These are phyloP conservation scores for Fusarium succisae DNA, from an alignment of 2,329 filamentous ascomycete genomes.

Conservation along the genomic window DNA sequence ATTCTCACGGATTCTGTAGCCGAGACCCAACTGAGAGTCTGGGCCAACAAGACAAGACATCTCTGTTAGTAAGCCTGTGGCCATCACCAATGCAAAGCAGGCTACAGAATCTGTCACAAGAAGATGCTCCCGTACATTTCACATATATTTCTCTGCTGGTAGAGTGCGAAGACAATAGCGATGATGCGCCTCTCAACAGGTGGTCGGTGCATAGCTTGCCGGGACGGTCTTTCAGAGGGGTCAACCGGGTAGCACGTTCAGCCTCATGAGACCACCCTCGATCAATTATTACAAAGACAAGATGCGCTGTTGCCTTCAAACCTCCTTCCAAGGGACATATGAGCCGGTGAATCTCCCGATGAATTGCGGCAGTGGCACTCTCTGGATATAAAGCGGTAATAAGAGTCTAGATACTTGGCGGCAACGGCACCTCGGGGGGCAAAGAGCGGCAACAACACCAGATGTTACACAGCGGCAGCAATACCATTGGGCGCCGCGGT, in stretches of 20 bases:
- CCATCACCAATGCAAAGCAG: fast-evolving
- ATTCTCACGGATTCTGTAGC: conserved; percentile 1
- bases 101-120: fast-evolving
- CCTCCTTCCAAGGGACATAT: background rate
- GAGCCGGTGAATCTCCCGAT: background rate
- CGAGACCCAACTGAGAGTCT: too few relatives aligned
- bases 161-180: background rate
- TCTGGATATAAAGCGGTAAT: background rate
- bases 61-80: fast-evolving
- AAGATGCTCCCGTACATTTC: fast-evolving
- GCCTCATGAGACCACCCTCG: background rate
- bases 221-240: background rate
- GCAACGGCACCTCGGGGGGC: background rate
- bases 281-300: fast-evolving
- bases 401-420: background rate
- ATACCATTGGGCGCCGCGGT: background rate
- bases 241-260: background rate
- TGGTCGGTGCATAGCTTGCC: background rate
- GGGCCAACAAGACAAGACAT: background rate
- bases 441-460: background rate
- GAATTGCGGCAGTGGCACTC: background rate
- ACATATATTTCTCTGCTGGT: fast-evolving
- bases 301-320: background rate
- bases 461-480: background rate
- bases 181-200: background rate